These are phyloP conservation scores for Rhytidiadelphus loreus DNA, from an alignment of 225 moss, liverwort and hornwort genomes.

Conservation along the genomic window DNA sequence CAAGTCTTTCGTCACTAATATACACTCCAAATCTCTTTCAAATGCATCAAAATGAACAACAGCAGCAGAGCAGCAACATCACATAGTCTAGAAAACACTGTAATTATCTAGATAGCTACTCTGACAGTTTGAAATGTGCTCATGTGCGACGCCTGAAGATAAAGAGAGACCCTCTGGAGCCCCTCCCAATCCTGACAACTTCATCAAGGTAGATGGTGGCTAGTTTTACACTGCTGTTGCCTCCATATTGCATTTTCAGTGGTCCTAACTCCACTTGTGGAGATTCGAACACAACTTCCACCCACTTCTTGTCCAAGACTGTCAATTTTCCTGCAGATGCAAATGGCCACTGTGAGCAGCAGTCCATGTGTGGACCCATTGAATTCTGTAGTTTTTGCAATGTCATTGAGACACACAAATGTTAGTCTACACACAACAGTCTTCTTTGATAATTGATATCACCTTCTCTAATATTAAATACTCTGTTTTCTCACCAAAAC, in stretches of 20 bases:
- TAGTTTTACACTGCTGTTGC: conserved; percentile 51
- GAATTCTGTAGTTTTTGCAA: background rate
- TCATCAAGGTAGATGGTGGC: conserved; percentile 52
- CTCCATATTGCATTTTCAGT: conserved; percentile 65
- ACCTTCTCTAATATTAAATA: too few relatives aligned
- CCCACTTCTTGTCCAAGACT: conserved; percentile 55
- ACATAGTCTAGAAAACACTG: background rate
- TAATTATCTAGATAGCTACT: background rate
- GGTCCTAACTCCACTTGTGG: conserved; percentile 58
- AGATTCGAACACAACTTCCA: conserved; percentile 61
- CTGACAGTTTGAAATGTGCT: background rate
- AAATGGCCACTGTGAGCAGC: background rate
- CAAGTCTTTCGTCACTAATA: background rate
- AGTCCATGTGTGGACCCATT: background rate
- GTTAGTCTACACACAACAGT: background rate
- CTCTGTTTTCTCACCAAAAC: too few relatives aligned
- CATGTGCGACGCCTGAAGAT: background rate
- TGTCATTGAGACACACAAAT: background rate
- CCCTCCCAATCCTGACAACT: conserved; percentile 58
- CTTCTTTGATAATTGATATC: too few relatives aligned
- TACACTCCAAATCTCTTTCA: background rate
- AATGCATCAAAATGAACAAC: too few relatives aligned
- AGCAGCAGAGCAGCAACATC: background rate
- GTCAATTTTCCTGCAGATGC: conserved; percentile 58
- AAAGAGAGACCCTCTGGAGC: conserved; percentile 46